Conservation (phyloP, 2,329 filamentous ascomycete species). For the Pezicula rhizophila region DNA sequence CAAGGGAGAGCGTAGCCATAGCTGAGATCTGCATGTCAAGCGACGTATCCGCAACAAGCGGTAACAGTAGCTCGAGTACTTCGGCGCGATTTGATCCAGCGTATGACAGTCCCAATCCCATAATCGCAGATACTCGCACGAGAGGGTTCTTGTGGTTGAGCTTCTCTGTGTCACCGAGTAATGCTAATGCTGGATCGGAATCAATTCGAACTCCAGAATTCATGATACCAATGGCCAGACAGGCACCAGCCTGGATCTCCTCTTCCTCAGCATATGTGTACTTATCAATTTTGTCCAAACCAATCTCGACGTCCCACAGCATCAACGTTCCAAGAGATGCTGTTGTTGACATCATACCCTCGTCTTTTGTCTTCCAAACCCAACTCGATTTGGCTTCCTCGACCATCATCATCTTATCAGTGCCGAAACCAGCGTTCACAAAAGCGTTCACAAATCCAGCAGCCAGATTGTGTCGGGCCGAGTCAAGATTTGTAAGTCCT, state of each 20-base stretch:
- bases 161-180: conserved; percentile 75
- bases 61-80: conserved; percentile 76
- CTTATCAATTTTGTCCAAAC: conserved; percentile 88
- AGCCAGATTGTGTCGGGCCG: conserved; percentile 89
- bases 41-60: conserved; percentile 77
- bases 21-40: conserved; percentile 93
- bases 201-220: conserved; percentile 88
- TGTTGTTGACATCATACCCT: conserved; percentile 94
- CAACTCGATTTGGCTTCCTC: conserved; percentile 84
- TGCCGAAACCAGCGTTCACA: conserved; percentile 89
- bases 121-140: conserved; percentile 79
- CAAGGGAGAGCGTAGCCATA: conserved; percentile 88
- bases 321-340: conserved; percentile 88
- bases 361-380: conserved; percentile 99
- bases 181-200: conserved; percentile 81
- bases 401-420: conserved; percentile 96
- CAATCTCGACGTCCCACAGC: conserved; percentile 89
- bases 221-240: conserved; percentile 91
- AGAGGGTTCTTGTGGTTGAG: conserved; percentile 72
- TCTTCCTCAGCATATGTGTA: conserved; percentile 82
- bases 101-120: conserved; percentile 92
- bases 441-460: conserved; percentile 96
- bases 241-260: conserved; percentile 83
- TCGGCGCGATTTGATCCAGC: conserved; percentile 91
- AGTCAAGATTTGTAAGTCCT: conserved; percentile 90